Conservation (phyloP, 768 basidiomycete species). For the Russula olivacea region DNA sequence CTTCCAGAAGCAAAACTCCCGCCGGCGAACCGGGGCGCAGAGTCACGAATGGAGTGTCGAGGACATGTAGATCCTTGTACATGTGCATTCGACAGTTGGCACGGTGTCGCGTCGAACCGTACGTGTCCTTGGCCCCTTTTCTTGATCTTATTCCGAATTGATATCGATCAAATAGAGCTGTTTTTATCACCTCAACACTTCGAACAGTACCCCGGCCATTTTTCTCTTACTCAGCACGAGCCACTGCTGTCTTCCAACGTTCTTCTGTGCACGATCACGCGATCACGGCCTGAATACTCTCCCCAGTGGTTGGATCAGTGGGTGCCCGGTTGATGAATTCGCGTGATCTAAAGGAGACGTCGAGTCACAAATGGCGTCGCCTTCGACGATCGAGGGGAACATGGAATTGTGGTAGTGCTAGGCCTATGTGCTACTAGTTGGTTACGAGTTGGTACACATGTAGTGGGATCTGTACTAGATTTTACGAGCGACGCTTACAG, state of each 20-base stretch:
- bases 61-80: constrained; percentile 62
- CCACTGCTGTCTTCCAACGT: constrained; percentile 6
- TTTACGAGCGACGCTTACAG: background rate
- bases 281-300: constrained; percentile 6
- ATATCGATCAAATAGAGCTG: background rate
- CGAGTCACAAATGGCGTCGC: background rate
- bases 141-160: background rate
- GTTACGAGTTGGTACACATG: constrained; percentile 2
- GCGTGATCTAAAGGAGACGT: background rate
- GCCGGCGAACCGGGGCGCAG: constrained; percentile 61
- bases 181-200: background rate
- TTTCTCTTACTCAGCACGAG: background rate
- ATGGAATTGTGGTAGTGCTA: background rate
- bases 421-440: background rate
- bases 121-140: background rate
- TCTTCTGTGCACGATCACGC: constrained; percentile 5
- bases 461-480: background rate
- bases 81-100: background rate
- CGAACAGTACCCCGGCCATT: background rate
- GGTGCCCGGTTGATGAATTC: background rate
- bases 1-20: constrained; percentile 79
- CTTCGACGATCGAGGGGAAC: constrained; percentile 2
- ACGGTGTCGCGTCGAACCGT: background rate
- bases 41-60: constrained; percentile 85
- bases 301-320: background rate